A percentile compares a stretch with the other conserved stretches of the same genome.
These are phyloP conservation scores for Papiliotrema fonsecae DNA, from an alignment of 1,284 basidiomycete species.

Conservation along the genomic window DNA sequence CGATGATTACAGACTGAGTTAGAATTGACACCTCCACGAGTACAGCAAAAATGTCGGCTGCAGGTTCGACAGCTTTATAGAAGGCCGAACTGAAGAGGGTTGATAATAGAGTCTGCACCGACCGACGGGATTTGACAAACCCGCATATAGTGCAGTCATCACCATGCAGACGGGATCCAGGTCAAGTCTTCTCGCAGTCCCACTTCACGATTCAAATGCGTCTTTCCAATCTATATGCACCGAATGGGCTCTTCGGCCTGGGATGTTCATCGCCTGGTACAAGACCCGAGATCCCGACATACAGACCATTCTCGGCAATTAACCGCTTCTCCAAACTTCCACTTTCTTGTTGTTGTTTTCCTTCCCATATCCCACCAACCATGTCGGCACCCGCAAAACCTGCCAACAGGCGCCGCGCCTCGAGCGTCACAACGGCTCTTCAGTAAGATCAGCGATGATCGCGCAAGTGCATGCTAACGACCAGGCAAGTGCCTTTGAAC, in stretches of 20 bases:
- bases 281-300: no score
- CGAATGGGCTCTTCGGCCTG: neutral
- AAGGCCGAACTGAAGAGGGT: no score
- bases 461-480: neutral
- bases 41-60: no score
- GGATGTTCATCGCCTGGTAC: neutral
- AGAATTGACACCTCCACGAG: no score
- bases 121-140: no score
- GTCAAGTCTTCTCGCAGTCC: no score
- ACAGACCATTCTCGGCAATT: no score
- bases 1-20: no score
- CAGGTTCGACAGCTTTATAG: no score
- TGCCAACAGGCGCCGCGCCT: conserved; percentile 25
- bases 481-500: conserved; percentile 40
- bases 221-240: neutral
- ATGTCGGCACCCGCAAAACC: conserved; percentile 1
- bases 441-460: conserved; percentile 17
- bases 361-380: neutral
- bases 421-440: conserved; percentile 35
- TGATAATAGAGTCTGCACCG: no score
- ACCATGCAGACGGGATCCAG: no score
- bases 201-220: neutral
- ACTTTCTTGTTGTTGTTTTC: neutral
- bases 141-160: no score
- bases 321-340: neutral